Evolutionary conservation across 495 filamentous ascomycete genomes (phyloP).

Genomic region (Penicillium subrubescens): DNA sequence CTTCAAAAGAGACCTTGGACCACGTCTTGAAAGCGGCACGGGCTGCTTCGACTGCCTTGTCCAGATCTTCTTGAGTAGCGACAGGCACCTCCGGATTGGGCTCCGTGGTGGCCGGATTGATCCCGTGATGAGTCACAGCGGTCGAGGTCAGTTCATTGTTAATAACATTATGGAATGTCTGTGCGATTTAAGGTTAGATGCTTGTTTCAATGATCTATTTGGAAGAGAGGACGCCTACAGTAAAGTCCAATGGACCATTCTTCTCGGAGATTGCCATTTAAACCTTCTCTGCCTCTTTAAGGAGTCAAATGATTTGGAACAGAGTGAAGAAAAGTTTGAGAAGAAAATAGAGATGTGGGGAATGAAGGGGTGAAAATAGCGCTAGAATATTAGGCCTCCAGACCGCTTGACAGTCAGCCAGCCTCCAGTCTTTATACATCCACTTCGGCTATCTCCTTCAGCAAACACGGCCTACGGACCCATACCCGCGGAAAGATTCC

Average conservation of each 20-base stretch:
- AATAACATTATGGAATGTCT: conserved; percentile 43
- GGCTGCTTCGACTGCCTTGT: conserved; percentile 52
- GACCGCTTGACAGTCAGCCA: not conserved
- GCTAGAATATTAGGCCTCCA: not conserved
- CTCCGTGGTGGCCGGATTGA: conserved; percentile 55
- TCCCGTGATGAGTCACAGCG: conserved; percentile 35
- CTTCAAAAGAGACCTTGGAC: conserved; percentile 51
- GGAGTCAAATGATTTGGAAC: not conserved
- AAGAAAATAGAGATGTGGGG: not conserved
- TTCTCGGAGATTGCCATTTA: not conserved
- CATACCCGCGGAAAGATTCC: not conserved
- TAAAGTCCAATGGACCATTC: conserved; percentile 1
- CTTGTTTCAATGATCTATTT: not conserved
- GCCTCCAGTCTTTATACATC: not conserved
- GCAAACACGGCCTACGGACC: not conserved
- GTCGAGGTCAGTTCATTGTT: conserved; percentile 38
- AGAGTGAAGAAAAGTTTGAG: not conserved
- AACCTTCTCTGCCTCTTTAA: not conserved
- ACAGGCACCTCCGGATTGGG: conserved; percentile 58
- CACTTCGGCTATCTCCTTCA: not conserved
- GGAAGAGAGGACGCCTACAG: not conserved
- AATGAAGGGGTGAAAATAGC: not conserved
- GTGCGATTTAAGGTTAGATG: not conserved
- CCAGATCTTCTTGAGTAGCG: conserved; percentile 53
- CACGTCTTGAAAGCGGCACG: conserved; percentile 53